phyloP scores from a whole-genome alignment of 192 early-diverging fungal genomes.

The Gigaspora rosea region DNA sequence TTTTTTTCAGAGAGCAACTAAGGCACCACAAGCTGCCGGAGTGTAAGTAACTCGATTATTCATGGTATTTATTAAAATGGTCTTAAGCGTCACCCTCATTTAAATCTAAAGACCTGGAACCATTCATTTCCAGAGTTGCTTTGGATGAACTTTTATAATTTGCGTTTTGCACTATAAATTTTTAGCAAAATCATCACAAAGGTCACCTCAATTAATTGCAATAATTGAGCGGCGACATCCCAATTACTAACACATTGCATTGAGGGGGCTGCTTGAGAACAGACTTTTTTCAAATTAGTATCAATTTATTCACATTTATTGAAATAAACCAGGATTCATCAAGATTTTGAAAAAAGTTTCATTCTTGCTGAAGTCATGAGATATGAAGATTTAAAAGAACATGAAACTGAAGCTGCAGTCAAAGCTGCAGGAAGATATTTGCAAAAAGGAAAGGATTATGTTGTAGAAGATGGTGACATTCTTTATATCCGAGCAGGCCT shows the following conservation, averaged over 20 bases:
- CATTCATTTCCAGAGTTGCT: too few relatives aligned
- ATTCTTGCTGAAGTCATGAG: conserved; percentile 94
- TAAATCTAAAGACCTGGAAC: too few relatives aligned
- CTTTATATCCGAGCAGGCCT: conserved; percentile 62
- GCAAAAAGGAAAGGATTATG: conserved; percentile 90
- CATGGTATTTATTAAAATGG: too few relatives aligned
- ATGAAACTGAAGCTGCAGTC: conserved; percentile 84
- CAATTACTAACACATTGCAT: too few relatives aligned
- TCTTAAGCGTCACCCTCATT: too few relatives aligned
- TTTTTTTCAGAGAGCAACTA: conserved; percentile 35
- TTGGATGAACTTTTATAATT: too few relatives aligned
- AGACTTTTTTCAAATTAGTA: neutral
- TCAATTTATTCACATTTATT: neutral
- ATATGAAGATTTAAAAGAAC: conserved; percentile 83
- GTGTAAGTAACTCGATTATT: conserved; percentile 14
- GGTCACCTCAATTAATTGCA: too few relatives aligned
- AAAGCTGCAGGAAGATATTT: conserved; percentile 90
- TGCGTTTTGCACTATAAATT: too few relatives aligned
- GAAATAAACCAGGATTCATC: conserved; percentile 76
- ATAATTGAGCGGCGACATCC: too few relatives aligned
- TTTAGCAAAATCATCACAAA: too few relatives aligned
- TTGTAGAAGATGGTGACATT: conserved; percentile 93
- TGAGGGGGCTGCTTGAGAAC: too few relatives aligned
- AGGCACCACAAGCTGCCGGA: conserved; percentile 37
- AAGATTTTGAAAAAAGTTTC: conserved; percentile 81